These are phyloP conservation scores for Leonotis leonurus DNA, from an alignment of 257 asterid genomes.

Conservation along the genomic window DNA sequence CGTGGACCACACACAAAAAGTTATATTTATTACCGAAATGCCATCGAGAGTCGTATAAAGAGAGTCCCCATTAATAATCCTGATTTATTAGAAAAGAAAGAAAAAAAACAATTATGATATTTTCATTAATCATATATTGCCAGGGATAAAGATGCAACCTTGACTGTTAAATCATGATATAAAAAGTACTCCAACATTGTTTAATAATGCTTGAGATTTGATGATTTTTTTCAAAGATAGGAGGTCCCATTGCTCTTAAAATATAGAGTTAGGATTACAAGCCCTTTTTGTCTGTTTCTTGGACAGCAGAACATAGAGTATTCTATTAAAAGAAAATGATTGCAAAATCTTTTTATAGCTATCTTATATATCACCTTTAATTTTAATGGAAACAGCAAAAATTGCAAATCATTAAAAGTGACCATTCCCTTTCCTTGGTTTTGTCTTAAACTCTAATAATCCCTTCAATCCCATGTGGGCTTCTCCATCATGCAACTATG, in stretches of 20 bases:
- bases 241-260: slow-evolving; percentile 19
- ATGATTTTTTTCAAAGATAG: slow-evolving; percentile 10
- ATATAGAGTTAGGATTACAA: slow-evolving; percentile 3
- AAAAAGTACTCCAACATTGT: background rate
- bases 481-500: slow-evolving; percentile 27
- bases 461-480: slow-evolving; percentile 36
- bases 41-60: no score
- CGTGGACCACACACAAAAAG: no score
- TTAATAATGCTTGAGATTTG: background rate
- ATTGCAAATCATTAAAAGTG: slow-evolving; percentile 16
- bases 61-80: no score
- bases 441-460: slow-evolving; percentile 19
- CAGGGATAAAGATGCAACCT: background rate
- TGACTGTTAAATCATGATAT: background rate
- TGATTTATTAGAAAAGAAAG: slow-evolving; percentile 15
- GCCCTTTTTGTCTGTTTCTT: slow-evolving; percentile 36
- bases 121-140: background rate
- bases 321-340: slow-evolving; percentile 32
- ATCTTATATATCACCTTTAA: slow-evolving; percentile 27
- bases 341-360: slow-evolving; percentile 19
- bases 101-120: background rate
- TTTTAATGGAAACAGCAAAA: slow-evolving; percentile 23
- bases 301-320: slow-evolving; percentile 32
- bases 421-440: slow-evolving; percentile 23
- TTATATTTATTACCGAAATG: no score